Percentiles rank a stretch among this genome's conserved stretches.
Evolutionary conservation across 192 early-diverging fungal species (phyloP).

Genomic region (Rhizophagus prolifer): DNA sequence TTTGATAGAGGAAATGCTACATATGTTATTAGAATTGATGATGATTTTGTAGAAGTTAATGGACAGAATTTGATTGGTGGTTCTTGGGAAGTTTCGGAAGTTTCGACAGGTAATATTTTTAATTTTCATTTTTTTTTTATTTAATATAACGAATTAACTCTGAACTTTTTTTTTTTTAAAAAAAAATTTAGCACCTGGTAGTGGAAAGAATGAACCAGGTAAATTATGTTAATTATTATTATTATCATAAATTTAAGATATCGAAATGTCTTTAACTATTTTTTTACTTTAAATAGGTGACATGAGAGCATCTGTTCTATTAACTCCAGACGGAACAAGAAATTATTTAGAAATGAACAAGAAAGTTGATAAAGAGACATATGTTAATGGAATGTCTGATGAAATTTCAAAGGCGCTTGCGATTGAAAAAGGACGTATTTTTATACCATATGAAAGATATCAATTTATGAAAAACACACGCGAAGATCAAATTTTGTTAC

Average conservation of each 20-base stretch:
- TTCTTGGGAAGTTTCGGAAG: neutral
- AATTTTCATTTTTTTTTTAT: neutral
- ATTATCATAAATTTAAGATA: neutral
- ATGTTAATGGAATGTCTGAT: neutral
- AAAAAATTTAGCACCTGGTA: neutral
- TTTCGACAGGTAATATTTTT: neutral
- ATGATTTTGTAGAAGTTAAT: neutral
- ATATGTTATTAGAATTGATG: neutral
- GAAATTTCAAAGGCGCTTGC: neutral
- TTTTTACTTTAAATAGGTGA: neutral
- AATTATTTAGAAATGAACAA: neutral
- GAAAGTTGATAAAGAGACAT: neutral
- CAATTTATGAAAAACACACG: neutral
- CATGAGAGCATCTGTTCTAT: neutral
- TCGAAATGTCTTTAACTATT: neutral
- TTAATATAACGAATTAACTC: neutral
- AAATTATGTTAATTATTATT: neutral
- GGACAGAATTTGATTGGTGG: neutral
- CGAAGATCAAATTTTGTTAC: neutral
- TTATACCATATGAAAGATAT: neutral
- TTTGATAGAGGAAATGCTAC: neutral
- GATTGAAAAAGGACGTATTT: neutral
- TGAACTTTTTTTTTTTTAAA: neutral
- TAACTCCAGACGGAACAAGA: neutral
- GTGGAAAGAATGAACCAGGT: neutral